Conservation (phyloP, 345 rosid species). For the Hevea brasiliensis region DNA sequence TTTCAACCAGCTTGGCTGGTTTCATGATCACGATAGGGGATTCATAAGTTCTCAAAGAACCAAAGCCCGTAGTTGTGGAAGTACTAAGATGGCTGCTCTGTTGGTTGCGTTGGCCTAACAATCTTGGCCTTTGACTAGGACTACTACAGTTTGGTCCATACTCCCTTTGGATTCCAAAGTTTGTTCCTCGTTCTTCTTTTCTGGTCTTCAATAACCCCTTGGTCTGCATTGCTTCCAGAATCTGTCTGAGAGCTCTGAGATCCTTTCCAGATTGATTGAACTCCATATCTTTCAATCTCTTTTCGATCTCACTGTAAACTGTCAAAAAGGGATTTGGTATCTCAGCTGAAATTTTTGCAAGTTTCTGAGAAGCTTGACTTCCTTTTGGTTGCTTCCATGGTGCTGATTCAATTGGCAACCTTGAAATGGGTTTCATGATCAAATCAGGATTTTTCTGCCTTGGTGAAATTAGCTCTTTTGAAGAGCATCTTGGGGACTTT, state of each 20-base stretch:
- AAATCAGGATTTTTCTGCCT: constrained; percentile 72
- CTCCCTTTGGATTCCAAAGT: constrained; percentile 40
- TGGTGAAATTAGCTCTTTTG: constrained; percentile 66
- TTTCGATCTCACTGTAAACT: constrained; percentile 76
- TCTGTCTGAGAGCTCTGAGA: constrained; percentile 82
- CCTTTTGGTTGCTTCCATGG: constrained; percentile 83
- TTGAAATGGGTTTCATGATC: constrained; percentile 69
- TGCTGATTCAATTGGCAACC: constrained; percentile 83
- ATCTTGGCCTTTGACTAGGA: constrained; percentile 38
- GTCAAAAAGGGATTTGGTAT: constrained; percentile 49
- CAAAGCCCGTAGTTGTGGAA: constrained; percentile 34
- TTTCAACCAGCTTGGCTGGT: constrained; percentile 77
- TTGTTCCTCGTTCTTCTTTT: constrained; percentile 63
- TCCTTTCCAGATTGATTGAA: constrained; percentile 81
- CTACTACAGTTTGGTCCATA: constrained; percentile 39
- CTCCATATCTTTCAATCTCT: constrained; percentile 69
- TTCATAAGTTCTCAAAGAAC: constrained; percentile 53
- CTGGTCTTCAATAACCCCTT: constrained; percentile 64
- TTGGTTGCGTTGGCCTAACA: constrained; percentile 31
- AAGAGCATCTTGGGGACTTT: constrained; percentile 47
- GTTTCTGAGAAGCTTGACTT: constrained; percentile 49
- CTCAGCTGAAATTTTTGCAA: constrained; percentile 46
- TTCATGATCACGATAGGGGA: constrained; percentile 97
- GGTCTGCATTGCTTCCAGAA: constrained; percentile 75
- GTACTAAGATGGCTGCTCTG: constrained; percentile 30